A percentile compares a stretch with the other conserved stretches of the same genome.
These are phyloP conservation scores for Dactylellina leptospora DNA, from an alignment of 2,329 filamentous ascomycete species.

Conservation along the genomic window DNA sequence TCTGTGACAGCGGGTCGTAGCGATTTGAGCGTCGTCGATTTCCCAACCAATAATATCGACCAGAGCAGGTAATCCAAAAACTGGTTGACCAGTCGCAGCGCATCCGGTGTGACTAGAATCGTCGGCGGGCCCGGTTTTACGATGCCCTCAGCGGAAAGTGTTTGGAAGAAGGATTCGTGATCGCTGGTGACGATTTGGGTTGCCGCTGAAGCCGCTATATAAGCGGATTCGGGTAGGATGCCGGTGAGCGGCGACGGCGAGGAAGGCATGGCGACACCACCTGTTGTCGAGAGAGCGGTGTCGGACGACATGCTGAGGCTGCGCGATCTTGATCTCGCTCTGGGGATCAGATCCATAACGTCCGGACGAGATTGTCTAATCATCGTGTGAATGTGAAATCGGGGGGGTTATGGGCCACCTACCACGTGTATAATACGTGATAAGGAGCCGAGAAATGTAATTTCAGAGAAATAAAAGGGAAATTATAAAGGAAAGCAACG, in stretches of 20 bases:
- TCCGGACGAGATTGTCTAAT: slow-evolving; percentile 48
- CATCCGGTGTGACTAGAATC: slow-evolving; percentile 63
- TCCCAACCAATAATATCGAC: slow-evolving; percentile 84
- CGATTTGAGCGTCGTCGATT: slow-evolving; percentile 69
- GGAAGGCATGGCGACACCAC: slow-evolving; percentile 3
- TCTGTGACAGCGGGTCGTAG: slow-evolving; percentile 85
- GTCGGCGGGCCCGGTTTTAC: slow-evolving; percentile 67
- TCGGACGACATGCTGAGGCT: slow-evolving; percentile 52
- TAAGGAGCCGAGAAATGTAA: no score
- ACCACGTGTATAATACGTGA: background rate
- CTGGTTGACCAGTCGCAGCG: slow-evolving; percentile 81
- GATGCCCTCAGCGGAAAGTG: slow-evolving; percentile 76
- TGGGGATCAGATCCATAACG: slow-evolving; percentile 35
- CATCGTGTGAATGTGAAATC: background rate
- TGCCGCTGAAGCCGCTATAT: slow-evolving; percentile 86
- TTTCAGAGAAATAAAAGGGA: no score
- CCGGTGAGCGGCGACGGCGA: slow-evolving; percentile 69
- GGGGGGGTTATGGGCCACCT: background rate
- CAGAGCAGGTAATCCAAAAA: slow-evolving; percentile 95
- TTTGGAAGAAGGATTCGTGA: slow-evolving; percentile 76
- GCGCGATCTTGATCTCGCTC: slow-evolving; percentile 40
- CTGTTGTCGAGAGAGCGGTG: slow-evolving; percentile 30
- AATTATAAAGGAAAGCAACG: no score
- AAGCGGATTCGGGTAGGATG: slow-evolving; percentile 80
- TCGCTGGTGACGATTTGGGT: slow-evolving; percentile 91